These are phyloP conservation scores for Mycogone perniciosa DNA, from an alignment of 2,329 filamentous ascomycete genomes.

Conservation along the genomic window DNA sequence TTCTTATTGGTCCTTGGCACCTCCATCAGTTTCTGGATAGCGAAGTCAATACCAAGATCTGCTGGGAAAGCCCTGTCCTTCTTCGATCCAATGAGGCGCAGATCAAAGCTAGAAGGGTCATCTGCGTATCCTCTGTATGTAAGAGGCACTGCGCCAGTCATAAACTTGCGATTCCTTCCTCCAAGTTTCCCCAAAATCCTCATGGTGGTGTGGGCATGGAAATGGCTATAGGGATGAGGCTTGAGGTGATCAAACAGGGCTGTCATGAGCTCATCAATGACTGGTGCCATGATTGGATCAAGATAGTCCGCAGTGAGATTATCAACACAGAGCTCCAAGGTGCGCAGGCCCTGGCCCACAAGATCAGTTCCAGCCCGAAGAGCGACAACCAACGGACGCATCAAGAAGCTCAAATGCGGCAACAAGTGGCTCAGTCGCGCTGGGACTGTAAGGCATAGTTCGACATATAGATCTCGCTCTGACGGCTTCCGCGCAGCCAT, in stretches of 20 bases:
- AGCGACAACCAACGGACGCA: slow-evolving; percentile 95
- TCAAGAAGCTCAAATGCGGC: slow-evolving; percentile 91
- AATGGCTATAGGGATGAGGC: slow-evolving; percentile 92
- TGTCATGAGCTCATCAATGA: slow-evolving; percentile 98
- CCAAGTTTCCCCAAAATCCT: slow-evolving; percentile 94
- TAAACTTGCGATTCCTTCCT: slow-evolving; percentile 89
- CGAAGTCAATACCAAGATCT: slow-evolving; percentile 78
- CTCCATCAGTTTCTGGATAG: slow-evolving; percentile 83
- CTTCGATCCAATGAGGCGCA: slow-evolving; percentile 83
- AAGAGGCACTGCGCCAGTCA: slow-evolving; percentile 82
- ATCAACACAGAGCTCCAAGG: slow-evolving; percentile 92
- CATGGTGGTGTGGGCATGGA: slow-evolving; percentile 97
- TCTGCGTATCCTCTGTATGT: slow-evolving; percentile 81
- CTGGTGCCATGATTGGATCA: slow-evolving; percentile 97
- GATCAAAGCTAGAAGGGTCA: slow-evolving; percentile 78
- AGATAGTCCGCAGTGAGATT: slow-evolving; percentile 97
- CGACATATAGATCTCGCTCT: slow-evolving; percentile 93
- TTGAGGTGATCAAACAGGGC: slow-evolving; percentile 93
- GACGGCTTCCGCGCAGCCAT: slow-evolving; percentile 83
- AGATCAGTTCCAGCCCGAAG: slow-evolving; percentile 86
- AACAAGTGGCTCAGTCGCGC: slow-evolving; percentile 89
- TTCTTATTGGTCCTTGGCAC: slow-evolving; percentile 56
- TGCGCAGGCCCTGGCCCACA: slow-evolving; percentile 88
- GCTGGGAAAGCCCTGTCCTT: slow-evolving; percentile 83
- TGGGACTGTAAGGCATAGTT: slow-evolving; percentile 92